phyloP scores from a whole-genome alignment of 106 monocot genomes.

The Chionographis japonica region DNA sequence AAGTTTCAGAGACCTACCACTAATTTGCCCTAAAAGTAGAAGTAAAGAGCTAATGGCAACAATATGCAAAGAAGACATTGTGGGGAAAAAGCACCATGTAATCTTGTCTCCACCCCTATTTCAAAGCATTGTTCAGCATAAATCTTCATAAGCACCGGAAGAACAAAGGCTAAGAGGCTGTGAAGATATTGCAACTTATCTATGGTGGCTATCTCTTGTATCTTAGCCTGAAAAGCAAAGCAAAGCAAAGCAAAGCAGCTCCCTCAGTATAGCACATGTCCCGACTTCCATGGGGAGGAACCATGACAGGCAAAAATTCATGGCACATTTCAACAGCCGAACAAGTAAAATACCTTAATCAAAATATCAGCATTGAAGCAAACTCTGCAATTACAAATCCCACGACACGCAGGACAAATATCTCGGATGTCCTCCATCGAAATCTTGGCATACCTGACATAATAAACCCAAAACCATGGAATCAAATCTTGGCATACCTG shows the following conservation, averaged over 20 bases:
- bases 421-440: slow-evolving; percentile 67
- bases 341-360: slow-evolving; percentile 62
- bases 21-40: no score
- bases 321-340: not conserved
- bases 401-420: slow-evolving; percentile 87
- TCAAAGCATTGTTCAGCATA: slow-evolving; percentile 78
- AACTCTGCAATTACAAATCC: slow-evolving; percentile 72
- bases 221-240: slow-evolving; percentile 52
- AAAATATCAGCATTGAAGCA: slow-evolving; percentile 73
- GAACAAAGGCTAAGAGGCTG: slow-evolving; percentile 57
- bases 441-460: slow-evolving; percentile 62
- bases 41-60: not conserved
- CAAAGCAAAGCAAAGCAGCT: not conserved
- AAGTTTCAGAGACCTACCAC: no score
- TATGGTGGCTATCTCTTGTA: slow-evolving; percentile 54
- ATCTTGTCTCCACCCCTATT: slow-evolving; percentile 65
- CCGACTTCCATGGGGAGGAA: no score
- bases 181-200: slow-evolving; percentile 84
- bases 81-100: slow-evolving; percentile 44
- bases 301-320: no score
- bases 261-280: no score
- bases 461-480: not conserved
- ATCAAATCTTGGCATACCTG: no score
- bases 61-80: slow-evolving; percentile 1
- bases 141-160: slow-evolving; percentile 79